A percentile compares a stretch with the other conserved stretches of the same genome.
Conservation (phyloP, 805 yeast species). For the Cyberlindnera sargentensis region DNA sequence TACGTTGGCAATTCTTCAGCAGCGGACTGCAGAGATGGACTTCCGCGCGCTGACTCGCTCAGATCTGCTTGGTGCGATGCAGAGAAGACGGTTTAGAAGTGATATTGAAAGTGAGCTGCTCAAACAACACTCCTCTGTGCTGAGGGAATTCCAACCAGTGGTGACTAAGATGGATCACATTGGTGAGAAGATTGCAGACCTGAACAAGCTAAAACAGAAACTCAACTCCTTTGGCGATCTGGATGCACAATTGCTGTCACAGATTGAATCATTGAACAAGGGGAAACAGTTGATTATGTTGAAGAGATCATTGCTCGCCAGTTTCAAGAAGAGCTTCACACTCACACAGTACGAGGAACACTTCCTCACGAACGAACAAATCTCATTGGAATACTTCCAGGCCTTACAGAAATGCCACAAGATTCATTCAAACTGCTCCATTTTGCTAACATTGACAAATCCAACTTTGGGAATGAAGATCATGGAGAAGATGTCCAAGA, state of each 20-base stretch:
- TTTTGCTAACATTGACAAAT: slow-evolving; percentile 63
- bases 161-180: slow-evolving; percentile 34
- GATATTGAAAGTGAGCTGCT: slow-evolving; percentile 55
- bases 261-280: slow-evolving; percentile 15
- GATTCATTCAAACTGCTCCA: slow-evolving; percentile 62
- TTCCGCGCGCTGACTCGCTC: slow-evolving; percentile 21
- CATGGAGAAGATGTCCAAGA: slow-evolving; percentile 47
- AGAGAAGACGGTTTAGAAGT: slow-evolving; percentile 53
- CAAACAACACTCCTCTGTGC: slow-evolving; percentile 43
- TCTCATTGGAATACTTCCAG: slow-evolving; percentile 49
- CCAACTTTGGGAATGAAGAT: slow-evolving; percentile 59
- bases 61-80: slow-evolving; percentile 46
- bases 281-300: slow-evolving; percentile 23
- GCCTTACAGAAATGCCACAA: slow-evolving; percentile 53
- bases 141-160: slow-evolving; percentile 38
- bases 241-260: slow-evolving; percentile 10
- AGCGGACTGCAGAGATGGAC: slow-evolving; percentile 23
- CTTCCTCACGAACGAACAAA: slow-evolving; percentile 35
- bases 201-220: slow-evolving; percentile 13
- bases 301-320: slow-evolving; percentile 44
- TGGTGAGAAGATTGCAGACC: slow-evolving; percentile 12
- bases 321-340: slow-evolving; percentile 57
- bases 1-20: slow-evolving; percentile 27
- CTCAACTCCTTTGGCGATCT: slow-evolving; percentile 10
- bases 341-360: slow-evolving; percentile 68